These are phyloP conservation scores for Barnettozyma sp. DNA, from an alignment of 805 yeast genomes.

Conservation along the genomic window DNA sequence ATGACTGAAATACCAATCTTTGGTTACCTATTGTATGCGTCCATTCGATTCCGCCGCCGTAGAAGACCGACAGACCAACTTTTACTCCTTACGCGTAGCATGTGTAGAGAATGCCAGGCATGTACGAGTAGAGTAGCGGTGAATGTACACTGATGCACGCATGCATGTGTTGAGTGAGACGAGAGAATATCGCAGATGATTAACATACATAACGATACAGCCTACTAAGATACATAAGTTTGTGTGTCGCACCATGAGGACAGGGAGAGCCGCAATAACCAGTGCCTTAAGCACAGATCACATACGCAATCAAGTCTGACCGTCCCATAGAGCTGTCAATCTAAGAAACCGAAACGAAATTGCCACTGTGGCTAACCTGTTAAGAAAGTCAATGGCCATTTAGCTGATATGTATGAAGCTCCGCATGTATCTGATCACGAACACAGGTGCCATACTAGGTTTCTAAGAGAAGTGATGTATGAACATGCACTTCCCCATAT, in stretches of 20 bases:
- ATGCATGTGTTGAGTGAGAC: too few relatives aligned
- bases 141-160: too few relatives aligned
- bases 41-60: too few relatives aligned
- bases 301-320: constrained; percentile 18
- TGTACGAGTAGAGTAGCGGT: too few relatives aligned
- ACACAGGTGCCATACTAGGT: constrained; percentile 23
- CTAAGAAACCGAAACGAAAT: constrained; percentile 78
- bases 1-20: not conserved
- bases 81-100: too few relatives aligned
- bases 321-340: constrained; percentile 28
- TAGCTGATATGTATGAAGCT: constrained; percentile 47
- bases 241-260: constrained; percentile 27
- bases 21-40: not conserved
- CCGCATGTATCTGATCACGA: constrained; percentile 24
- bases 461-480: constrained; percentile 22
- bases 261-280: constrained; percentile 22
- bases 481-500: constrained; percentile 12
- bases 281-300: constrained; percentile 19
- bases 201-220: constrained; percentile 6
- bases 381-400: constrained; percentile 61
- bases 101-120: too few relatives aligned
- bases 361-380: constrained; percentile 64
- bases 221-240: too few relatives aligned
- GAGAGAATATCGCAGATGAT: too few relatives aligned
- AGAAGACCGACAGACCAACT: too few relatives aligned